These are phyloP conservation scores for Omphalotus olearius DNA, from an alignment of 1,284 basidiomycete genomes.

Conservation along the genomic window DNA sequence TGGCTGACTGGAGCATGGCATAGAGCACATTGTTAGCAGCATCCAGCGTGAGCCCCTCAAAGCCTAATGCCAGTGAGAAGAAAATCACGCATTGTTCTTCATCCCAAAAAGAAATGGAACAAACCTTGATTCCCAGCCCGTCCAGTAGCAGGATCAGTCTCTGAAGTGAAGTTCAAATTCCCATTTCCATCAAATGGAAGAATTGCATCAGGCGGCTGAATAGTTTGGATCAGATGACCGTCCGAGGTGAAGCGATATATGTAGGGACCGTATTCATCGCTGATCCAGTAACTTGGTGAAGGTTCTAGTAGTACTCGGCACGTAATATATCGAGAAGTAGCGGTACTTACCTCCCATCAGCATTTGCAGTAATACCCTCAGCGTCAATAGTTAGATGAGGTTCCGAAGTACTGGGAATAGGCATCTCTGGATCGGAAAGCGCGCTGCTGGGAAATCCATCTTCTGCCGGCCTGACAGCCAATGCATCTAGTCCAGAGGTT, in stretches of 20 bases:
- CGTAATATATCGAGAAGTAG: slow-evolving; percentile 1
- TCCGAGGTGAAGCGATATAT: slow-evolving; percentile 50
- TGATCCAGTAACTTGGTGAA: slow-evolving; percentile 48
- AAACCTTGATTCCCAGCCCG: slow-evolving; percentile 44
- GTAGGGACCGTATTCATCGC: slow-evolving; percentile 71
- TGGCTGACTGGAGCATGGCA: slow-evolving; percentile 60
- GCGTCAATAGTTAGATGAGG: slow-evolving; percentile 53
- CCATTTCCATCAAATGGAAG: slow-evolving; percentile 36
- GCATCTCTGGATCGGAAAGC: slow-evolving; percentile 37
- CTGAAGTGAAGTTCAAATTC: slow-evolving; percentile 53
- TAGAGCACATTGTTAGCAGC: slow-evolving; percentile 47
- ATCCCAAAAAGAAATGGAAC: not conserved
- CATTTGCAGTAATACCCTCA: slow-evolving; percentile 57
- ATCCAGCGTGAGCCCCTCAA: slow-evolving; percentile 61
- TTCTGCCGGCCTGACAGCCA: slow-evolving; percentile 38
- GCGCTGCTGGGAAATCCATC: slow-evolving; percentile 27
- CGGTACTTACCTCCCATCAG: slow-evolving; percentile 49
- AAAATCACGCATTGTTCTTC: not conserved
- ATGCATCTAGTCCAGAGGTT: slow-evolving; percentile 62
- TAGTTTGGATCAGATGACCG: slow-evolving; percentile 50
- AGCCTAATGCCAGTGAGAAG: slow-evolving; percentile 39
- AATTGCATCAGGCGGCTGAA: slow-evolving; percentile 56
- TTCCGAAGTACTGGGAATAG: slow-evolving; percentile 41
- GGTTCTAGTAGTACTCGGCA: not conserved
- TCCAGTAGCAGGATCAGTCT: slow-evolving; percentile 46